Base-by-base conservation (phyloP, 2,329 filamentous ascomycete genomes). In the Beauveria rudraprayagi region DNA sequence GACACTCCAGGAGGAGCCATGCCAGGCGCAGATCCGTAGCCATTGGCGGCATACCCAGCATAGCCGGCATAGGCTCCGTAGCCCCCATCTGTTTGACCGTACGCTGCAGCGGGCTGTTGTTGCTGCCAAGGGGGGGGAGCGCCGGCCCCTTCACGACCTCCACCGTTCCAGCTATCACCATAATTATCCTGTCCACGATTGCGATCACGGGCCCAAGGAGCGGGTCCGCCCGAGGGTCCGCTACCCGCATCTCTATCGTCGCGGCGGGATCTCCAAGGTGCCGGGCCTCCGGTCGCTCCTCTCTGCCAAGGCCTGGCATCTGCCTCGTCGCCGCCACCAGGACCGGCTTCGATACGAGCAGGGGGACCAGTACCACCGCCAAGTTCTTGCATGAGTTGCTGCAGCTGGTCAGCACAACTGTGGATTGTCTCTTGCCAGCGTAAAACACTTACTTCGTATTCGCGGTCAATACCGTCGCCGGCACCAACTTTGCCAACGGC, bases 371-470 rank as follows among this genome's bases (percentile, higher is more conserved):
- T 83, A 64, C 87, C 89, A 65, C 91, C 91, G 64, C 89, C 91
- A 67, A 97, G 85, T 81, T 97, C 94, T 84, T 95, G 89, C 92
- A 99, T 96, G 71, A 99, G 91, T 86, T 93, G 89, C 90, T 91
- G 67, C 10, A 63, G 73, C 87, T 70, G 84, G 77, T 70, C 61
- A 28, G 19, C 26, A 50, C 51, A 2, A 48, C 2, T 8, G 5
- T 46, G 22, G 19, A 19, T 3, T 8, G 28, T 46, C 17, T 14
- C 17, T 22, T 22, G 8, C 8, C 2, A 34, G 9, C 17, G 26
- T 14, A 8, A n/a, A 11, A 48, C 64, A 75, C 87, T 74, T 81
- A 92, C 91, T 84, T 97, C 92, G 77, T 96, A 94, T 76, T 99
- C 94, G 73, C 90, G 88, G 73, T 96, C 92, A 65, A 93, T 90